Percentiles rank a stretch among this genome's conserved stretches.
Evolutionary conservation across 2,329 filamentous ascomycete species (phyloP).

Genomic region (Incumbomyces delicatus): DNA sequence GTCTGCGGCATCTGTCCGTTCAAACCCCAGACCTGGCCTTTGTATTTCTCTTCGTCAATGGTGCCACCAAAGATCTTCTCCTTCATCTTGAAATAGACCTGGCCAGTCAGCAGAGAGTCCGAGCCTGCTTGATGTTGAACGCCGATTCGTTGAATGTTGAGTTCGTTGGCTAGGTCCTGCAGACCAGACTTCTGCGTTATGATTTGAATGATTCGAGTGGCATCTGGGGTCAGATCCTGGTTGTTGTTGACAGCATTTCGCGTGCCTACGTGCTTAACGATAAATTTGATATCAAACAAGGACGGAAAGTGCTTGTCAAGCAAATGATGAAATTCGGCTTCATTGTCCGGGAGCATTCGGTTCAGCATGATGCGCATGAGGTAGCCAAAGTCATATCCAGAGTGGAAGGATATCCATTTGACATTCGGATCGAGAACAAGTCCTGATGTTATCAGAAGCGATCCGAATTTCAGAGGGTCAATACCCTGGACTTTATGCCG

Average conservation of each 20-base stretch:
- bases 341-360: conserved; percentile 73
- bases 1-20: conserved; percentile 58
- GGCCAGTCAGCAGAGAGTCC: conserved; percentile 84
- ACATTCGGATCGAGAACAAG: conserved; percentile 80
- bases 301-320: conserved; percentile 90
- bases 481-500: conserved; percentile 81
- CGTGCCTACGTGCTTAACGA: conserved; percentile 80
- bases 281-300: conserved; percentile 91
- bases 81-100: conserved; percentile 88
- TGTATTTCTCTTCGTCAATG: conserved; percentile 66
- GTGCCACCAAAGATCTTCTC: conserved; percentile 77
- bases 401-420: conserved; percentile 95
- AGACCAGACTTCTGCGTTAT: conserved; percentile 86
- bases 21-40: conserved; percentile 87
- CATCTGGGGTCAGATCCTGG: conserved; percentile 54
- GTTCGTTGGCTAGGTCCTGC: conserved; percentile 85
- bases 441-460: conserved; percentile 82
- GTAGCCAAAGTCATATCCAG: conserved; percentile 96
- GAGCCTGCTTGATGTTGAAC: conserved; percentile 86
- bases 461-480: conserved; percentile 77
- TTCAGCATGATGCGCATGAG: conserved; percentile 79
- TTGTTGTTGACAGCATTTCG: conserved; percentile 57
- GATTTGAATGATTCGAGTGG: conserved; percentile 66
- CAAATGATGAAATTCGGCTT: conserved; percentile 76
- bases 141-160: conserved; percentile 82